Conservation (phyloP, 208 protist species). For the Crithidia acanthocephali region DNA sequence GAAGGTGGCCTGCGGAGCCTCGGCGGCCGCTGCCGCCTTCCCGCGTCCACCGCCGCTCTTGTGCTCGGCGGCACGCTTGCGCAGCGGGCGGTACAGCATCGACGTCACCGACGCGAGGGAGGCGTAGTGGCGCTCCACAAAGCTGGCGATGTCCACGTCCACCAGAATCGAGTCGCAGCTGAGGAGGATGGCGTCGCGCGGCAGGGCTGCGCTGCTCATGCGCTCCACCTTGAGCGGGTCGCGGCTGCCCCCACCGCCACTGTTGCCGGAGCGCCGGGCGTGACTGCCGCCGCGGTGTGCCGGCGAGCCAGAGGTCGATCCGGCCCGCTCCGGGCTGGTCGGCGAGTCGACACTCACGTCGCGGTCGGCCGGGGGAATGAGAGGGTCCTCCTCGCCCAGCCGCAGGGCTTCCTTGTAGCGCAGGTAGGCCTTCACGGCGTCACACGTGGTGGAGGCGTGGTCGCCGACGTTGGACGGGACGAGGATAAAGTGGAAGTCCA, state of each 20-base stretch:
- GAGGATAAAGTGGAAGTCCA: constrained; percentile 75
- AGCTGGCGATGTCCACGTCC: constrained; percentile 67
- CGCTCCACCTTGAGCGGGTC: constrained; percentile 49
- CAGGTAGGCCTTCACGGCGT: constrained; percentile 74
- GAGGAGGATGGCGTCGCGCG: constrained; percentile 74
- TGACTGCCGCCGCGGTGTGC: constrained; percentile 1
- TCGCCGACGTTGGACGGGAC: constrained; percentile 58
- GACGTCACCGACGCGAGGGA: constrained; percentile 69
- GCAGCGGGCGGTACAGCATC: constrained; percentile 69
- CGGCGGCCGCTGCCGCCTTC: constrained; percentile 13
- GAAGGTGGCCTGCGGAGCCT: constrained; percentile 34
- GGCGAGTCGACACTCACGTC: constrained; percentile 16
- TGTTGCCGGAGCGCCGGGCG: constrained; percentile 4
- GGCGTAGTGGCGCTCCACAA: constrained; percentile 79
- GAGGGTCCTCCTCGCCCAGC: constrained; percentile 34
- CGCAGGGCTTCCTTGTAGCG: constrained; percentile 74
- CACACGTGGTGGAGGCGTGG: constrained; percentile 69
- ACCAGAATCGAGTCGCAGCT: constrained; percentile 86
- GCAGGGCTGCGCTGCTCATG: constrained; percentile 41
- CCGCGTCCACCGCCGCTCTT: constrained; percentile 20
- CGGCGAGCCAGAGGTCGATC: constrained; percentile 1
- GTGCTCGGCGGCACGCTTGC: constrained; percentile 21
- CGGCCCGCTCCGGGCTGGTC: neutral
- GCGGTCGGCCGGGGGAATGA: constrained; percentile 3
- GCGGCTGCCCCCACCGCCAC: constrained; percentile 13